Evolutionary conservation across 768 basidiomycete genomes (phyloP), one percentile per base, ranked within the genome.

Genomic region (Obba rivulosa): DNA sequence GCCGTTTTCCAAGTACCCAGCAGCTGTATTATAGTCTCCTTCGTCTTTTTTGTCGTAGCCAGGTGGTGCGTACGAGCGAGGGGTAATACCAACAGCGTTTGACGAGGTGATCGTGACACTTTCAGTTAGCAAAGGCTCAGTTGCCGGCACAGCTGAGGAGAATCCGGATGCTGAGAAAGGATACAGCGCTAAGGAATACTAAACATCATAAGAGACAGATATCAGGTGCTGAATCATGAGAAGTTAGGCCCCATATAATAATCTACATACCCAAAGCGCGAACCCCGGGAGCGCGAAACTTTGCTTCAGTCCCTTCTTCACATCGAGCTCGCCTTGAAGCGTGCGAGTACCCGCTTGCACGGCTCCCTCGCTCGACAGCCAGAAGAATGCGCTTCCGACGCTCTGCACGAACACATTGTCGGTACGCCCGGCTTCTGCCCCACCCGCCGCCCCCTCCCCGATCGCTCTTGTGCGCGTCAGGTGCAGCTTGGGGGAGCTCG

Each of bases 1-100:
- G 13, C 77, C 75, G 54, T 77, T 80, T 57, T 79, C 77, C 54
- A 79, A 59, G 34, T 76, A 69, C 13, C 76, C 79, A 25, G 77
- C 64, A 10, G 73, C 69, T 34, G 69, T 73, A 53, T 76, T 78
- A 58, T 77, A 79, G 57, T 83, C 72, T 18, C 65, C 68, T 34
- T 63, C 68, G 41, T 68, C 60, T 13, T 69, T 63, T 37, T 67
- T 65, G 41, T 68, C 66, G 48, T 80, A 81, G 18, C 75, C 76
- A 9, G 78, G 78, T 3, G 80, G 81, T 4, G 75, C 73, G 53
- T 72, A 73, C 20, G 78, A 77, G 31, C 65, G 65, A 14, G 69
- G 65, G 1, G 55, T 45, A 36, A 76, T 48, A 8, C 77, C 76
- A 13, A 64, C 62, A 4, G 71, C 57, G 22, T 70, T 68, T 41